Conservation (phyloP, 1,139 yeast genomes). For the Blastobotrys elegans region DNA sequence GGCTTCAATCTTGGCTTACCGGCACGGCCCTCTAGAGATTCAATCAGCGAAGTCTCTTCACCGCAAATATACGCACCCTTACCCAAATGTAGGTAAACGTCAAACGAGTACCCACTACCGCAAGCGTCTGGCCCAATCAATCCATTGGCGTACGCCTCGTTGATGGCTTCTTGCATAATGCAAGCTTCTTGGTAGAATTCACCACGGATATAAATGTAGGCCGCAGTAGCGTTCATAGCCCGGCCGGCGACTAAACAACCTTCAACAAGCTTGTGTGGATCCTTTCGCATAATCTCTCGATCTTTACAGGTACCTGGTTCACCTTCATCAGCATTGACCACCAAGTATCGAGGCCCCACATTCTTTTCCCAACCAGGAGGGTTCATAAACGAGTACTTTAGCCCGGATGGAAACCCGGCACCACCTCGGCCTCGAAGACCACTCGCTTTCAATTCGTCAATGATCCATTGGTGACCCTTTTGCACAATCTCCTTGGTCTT, state of each 20-base stretch:
- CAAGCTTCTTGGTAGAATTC: constrained; percentile 79
- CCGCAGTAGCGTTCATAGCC: constrained; percentile 91
- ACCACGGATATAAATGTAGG: constrained; percentile 83
- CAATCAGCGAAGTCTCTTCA: constrained; percentile 85
- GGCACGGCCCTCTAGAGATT: constrained; percentile 83
- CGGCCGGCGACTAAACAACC: constrained; percentile 85
- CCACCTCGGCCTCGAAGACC: constrained; percentile 92
- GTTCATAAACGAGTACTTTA: constrained; percentile 90
- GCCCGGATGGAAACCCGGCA: constrained; percentile 87
- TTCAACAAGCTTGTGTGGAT: constrained; percentile 84
- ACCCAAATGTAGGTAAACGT: constrained; percentile 78
- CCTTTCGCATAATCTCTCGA: constrained; percentile 82
- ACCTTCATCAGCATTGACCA: constrained; percentile 89
- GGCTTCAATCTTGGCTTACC: constrained; percentile 92
- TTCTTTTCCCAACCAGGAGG: constrained; percentile 94
- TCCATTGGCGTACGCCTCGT: constrained; percentile 80
- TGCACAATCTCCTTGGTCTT: constrained; percentile 78
- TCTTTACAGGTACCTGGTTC: constrained; percentile 94
- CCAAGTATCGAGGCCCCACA: constrained; percentile 77
- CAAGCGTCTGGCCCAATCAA: constrained; percentile 77
- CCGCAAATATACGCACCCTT: constrained; percentile 92
- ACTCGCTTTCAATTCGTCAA: constrained; percentile 76
- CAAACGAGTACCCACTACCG: constrained; percentile 80
- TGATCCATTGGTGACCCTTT: constrained; percentile 85
- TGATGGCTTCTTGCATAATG: constrained; percentile 68